Evolutionary conservation across 371 early-diverging fungal genomes (phyloP).

Genomic region (Mucor indicus): DNA sequence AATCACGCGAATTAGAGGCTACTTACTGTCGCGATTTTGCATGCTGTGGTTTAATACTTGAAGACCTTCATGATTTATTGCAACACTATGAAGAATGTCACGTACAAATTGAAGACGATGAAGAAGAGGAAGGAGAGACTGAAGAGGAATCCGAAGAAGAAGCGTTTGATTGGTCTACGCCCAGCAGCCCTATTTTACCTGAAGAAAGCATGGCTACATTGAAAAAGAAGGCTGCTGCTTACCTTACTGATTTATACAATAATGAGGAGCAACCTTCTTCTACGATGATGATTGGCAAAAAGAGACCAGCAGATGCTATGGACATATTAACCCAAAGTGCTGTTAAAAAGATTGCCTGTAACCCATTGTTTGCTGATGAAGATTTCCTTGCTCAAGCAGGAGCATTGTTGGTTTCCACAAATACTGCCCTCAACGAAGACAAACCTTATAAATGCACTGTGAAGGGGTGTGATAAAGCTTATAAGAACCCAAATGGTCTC

Average conservation of each 20-base stretch:
- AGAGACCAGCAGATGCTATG: constrained; percentile 37
- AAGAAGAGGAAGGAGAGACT: constrained; percentile 41
- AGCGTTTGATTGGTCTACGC: too few species aligned
- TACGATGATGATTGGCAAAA: constrained; percentile 32
- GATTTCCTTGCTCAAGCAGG: constrained; percentile 51
- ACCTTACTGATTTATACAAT: constrained; percentile 45
- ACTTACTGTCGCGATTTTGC: constrained; percentile 90
- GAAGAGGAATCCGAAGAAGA: constrained; percentile 34
- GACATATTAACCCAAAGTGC: constrained; percentile 44
- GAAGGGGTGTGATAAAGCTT: constrained; percentile 88
- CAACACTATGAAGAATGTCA: constrained; percentile 96
- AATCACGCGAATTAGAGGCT: constrained; percentile 76
- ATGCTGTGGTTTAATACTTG: constrained; percentile 86
- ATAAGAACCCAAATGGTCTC: constrained; percentile 98
- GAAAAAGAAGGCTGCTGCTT: constrained; percentile 43
- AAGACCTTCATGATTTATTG: constrained; percentile 88
- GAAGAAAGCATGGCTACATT: constrained; percentile 24
- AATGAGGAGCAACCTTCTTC: constrained; percentile 19
- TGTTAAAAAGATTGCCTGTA: constrained; percentile 41
- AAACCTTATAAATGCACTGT: constrained; percentile 86
- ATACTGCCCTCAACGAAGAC: constrained; percentile 44
- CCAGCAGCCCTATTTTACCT: constrained; percentile 27
- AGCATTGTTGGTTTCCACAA: constrained; percentile 40
- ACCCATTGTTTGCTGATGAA: constrained; percentile 38
- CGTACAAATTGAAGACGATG: constrained; percentile 82